phyloP scores from a whole-genome alignment of 2,329 filamentous ascomycete genomes.

The Aschersonia sp. region DNA sequence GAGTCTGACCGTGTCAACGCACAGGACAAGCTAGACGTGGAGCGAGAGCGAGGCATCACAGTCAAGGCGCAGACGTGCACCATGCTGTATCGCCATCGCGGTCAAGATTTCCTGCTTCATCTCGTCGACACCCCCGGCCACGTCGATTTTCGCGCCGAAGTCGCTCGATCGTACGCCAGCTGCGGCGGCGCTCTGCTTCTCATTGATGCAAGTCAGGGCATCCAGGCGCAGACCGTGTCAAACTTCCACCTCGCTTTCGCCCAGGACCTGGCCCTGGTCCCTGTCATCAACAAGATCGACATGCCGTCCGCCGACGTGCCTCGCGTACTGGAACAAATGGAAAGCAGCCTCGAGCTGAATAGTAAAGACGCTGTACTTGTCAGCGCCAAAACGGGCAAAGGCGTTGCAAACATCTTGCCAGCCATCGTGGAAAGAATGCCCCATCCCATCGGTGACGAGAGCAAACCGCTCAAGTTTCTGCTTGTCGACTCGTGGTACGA shows the following conservation, averaged over 20 bases:
- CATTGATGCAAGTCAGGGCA: slow-evolving; percentile 90
- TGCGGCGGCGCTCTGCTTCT: slow-evolving; percentile 86
- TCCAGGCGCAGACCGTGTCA: slow-evolving; percentile 95
- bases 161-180: slow-evolving; percentile 88
- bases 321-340: slow-evolving; percentile 74
- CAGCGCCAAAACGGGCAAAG: slow-evolving; percentile 86
- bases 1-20: not conserved
- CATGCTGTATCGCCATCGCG: slow-evolving; percentile 85
- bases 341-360: slow-evolving; percentile 76
- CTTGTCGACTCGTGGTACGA: slow-evolving; percentile 98
- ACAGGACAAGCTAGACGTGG: slow-evolving; percentile 56
- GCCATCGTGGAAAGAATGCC: slow-evolving; percentile 78
- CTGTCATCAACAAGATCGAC: slow-evolving; percentile 95
- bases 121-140: slow-evolving; percentile 95
- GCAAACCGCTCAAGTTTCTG: slow-evolving; percentile 64
- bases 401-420: slow-evolving; percentile 72
- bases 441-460: slow-evolving; percentile 58
- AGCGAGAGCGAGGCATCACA: slow-evolving; percentile 73
- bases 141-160: slow-evolving; percentile 94
- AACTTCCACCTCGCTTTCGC: slow-evolving; percentile 98
- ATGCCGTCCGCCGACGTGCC: slow-evolving; percentile 79
- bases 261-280: slow-evolving; percentile 73
- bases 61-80: slow-evolving; percentile 98
- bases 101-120: slow-evolving; percentile 82
- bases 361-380: slow-evolving; percentile 56